Base-by-base conservation (phyloP, 331 rosid genomes). In the Quercus lobata region DNA sequence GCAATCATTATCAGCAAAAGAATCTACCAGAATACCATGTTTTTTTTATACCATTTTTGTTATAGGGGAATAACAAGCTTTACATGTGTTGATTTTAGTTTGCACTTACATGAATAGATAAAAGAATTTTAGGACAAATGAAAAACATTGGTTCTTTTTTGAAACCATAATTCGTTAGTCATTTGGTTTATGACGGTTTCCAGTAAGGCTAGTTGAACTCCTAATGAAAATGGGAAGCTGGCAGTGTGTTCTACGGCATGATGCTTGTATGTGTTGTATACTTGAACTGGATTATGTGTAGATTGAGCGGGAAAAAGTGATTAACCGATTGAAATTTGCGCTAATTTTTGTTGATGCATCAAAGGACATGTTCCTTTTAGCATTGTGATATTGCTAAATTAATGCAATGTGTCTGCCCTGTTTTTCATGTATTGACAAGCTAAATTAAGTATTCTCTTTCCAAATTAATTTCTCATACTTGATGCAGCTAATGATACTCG, bases 401-500 rank as follows among this genome's bases (percentile, higher is more conserved):
- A 68, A 34, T 32, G 72, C 53, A 68, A 65, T 49, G 27, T 15
- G 25, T 10, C n/a, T 29, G 25, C 27, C 72, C 72, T 34, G 29
- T 65, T 35, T 68, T 65, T 34, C 15, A 60, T 12, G 7, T 60
- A 35, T 46, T 68, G 27, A 19, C 25, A 65, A 29, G 53, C 52
- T 34, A 68, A 10, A 19, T 7, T 18, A 34, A 35, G 2, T 24
- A 57, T 78, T 11, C 22, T 56, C 9, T 29, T 71, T 54, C 37
- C 58, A 55, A 5, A 6, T 75, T 29, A 35, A 63, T 30, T 5
- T 82, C 52, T 82, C 14, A 18, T 79, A 72, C 29, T 76, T 53
- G 74, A 78, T 90, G 91, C 94, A 96, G 99, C 84, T 96, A 79
- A 96, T 96, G 99, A 91, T 96, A 84, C 55, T 96, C 74, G 99